Base-by-base conservation (phyloP, 2,329 filamentous ascomycete species). In the Hymenoscyphus repandus region DNA sequence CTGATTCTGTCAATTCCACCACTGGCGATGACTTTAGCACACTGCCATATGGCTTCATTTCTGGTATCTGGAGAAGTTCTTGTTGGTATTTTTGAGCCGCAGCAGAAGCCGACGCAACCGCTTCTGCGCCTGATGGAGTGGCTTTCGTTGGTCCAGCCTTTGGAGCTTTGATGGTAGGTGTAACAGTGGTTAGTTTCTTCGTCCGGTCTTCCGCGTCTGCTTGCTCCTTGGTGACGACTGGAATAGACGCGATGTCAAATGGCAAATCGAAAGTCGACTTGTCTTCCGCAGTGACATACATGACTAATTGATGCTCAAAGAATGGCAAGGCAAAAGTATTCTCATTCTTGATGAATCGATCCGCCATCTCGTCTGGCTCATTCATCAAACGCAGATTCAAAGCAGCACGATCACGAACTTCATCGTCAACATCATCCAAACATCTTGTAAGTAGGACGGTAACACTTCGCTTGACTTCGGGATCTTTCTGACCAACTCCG, bases 401-500 rank as follows among this genome's bases (percentile, higher is more conserved):
- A 3, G 92, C 91, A 55, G 93, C 93, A 67, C 93, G 90, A 67
- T 99, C 93, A 62, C 93, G 84, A 51, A 99, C 93, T 72, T 99
- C 93, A 64, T 99, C 93, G 70, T 99, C 93, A 3, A 91, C 91
- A 67, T 99, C 93, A 68, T 99, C 93, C 62, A 99, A 73, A 69
- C 93, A 99, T 67, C 93, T 82, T 22, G 88, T 95, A 33, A 99
- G 84, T 42, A 99, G 79, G 45, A 99, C 93, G 58, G 86, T 82
- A 47, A 99, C 92, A 68, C 91, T 96, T 62, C 89, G 85, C 82
- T 97, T 97, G 64, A 99, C 90, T 69, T 99, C 93, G 1, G 88
- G 85, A 65, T 97, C 93, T 72, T 95, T 91, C 70, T 97, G 93
- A 32, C 89, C 91, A 52, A 97, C 92, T 62, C 93, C 93, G 66